phyloP scores from a whole-genome alignment of 768 basidiomycete species.

The Tulasnella sp. region DNA sequence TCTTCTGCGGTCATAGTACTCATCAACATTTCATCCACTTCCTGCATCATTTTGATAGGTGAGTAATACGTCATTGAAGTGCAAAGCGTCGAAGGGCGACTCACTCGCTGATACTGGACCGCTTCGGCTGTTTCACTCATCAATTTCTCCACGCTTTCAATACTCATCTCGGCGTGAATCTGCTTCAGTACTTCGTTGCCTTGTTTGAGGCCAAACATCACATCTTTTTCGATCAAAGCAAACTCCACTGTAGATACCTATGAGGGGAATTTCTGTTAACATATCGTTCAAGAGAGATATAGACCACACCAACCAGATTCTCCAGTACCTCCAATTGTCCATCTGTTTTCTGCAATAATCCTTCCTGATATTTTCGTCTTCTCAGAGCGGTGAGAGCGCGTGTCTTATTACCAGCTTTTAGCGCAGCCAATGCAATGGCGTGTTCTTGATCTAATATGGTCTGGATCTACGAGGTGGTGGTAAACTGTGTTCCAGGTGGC shows the following conservation, averaged over 20 bases:
- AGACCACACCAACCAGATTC: conserved; percentile 49
- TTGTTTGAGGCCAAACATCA: conserved; percentile 83
- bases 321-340: conserved; percentile 78
- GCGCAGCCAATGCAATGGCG: conserved; percentile 72
- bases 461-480: conserved; percentile 50
- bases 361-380: conserved; percentile 87
- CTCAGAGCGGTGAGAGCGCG: conserved; percentile 79
- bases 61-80: background rate
- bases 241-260: conserved; percentile 97
- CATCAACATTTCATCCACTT: conserved; percentile 78
- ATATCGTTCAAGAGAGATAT: background rate
- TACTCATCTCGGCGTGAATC: conserved; percentile 85
- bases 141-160: conserved; percentile 86
- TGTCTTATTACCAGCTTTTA: conserved; percentile 71
- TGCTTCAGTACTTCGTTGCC: conserved; percentile 88
- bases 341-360: conserved; percentile 77
- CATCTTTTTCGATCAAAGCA: conserved; percentile 83
- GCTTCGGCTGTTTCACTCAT: conserved; percentile 90
- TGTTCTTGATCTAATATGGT: conserved; percentile 74
- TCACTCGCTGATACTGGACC: conserved; percentile 75
- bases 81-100: conserved; percentile 19
- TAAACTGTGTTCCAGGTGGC: background rate
- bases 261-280: background rate
- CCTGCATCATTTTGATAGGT: conserved; percentile 37
- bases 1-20: conserved; percentile 76